These are phyloP conservation scores for Apophysomyces trapeziformis DNA, from an alignment of 371 early-diverging fungal species.

Conservation along the genomic window DNA sequence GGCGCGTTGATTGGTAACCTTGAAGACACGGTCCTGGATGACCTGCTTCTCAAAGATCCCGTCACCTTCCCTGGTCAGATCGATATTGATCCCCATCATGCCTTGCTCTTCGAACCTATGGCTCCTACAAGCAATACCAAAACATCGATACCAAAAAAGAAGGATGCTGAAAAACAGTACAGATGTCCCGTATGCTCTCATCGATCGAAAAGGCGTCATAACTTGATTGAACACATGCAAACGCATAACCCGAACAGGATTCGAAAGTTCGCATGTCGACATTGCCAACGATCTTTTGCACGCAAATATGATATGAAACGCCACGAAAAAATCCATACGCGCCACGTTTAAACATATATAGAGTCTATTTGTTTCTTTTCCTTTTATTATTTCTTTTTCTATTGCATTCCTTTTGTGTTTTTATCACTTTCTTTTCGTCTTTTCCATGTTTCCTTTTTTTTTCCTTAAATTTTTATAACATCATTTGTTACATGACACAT, in stretches of 20 bases:
- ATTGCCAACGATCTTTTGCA: constrained; percentile 34
- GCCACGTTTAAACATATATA: background rate
- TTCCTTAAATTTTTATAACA: background rate
- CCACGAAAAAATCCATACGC: constrained; percentile 38
- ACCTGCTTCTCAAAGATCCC: background rate
- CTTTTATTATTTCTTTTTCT: background rate
- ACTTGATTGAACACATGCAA: constrained; percentile 36
- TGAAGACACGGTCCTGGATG: constrained; percentile 4
- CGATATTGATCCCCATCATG: background rate
- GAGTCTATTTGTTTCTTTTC: background rate
- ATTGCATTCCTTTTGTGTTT: background rate
- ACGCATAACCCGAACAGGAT: constrained; percentile 37
- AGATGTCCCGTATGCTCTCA: constrained; percentile 5
- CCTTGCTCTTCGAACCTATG: constrained; percentile 1
- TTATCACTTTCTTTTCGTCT: background rate
- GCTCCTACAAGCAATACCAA: background rate
- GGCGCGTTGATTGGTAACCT: background rate
- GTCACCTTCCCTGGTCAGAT: background rate
- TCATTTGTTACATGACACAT: background rate
- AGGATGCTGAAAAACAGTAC: constrained; percentile 5
- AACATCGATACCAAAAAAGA: background rate
- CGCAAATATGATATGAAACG: constrained; percentile 44
- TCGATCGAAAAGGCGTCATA: constrained; percentile 39
- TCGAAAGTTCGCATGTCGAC: constrained; percentile 25
- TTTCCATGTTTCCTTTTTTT: background rate